These are phyloP conservation scores for Fusarium vanettenii DNA, from an alignment of 2,329 filamentous ascomycete genomes.

Conservation along the genomic window DNA sequence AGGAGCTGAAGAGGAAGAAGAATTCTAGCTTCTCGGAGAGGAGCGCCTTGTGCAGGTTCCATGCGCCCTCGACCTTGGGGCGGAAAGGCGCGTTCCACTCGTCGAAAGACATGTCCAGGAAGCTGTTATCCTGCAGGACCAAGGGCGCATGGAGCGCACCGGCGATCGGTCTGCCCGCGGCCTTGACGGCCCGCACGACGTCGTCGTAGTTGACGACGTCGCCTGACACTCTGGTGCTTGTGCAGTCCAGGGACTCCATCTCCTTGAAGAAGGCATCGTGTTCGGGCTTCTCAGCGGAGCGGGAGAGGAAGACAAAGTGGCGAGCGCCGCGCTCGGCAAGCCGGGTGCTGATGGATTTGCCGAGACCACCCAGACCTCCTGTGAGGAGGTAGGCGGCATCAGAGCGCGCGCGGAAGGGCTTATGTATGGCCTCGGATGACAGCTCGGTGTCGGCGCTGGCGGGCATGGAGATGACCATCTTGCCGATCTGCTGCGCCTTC, in stretches of 20 bases:
- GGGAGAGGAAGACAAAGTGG: conserved; percentile 9
- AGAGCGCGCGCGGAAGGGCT: not conserved
- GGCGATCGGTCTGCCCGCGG: too few relatives aligned
- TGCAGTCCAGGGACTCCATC: not conserved
- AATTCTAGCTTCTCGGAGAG: not conserved
- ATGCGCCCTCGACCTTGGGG: not conserved
- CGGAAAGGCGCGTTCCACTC: not conserved
- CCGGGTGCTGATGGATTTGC: conserved; percentile 2
- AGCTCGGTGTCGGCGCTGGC: not conserved
- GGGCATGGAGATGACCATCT: conserved; percentile 6
- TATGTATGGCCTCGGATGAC: not conserved
- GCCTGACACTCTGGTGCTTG: too few relatives aligned
- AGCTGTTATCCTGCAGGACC: not conserved
- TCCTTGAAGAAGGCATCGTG: not conserved
- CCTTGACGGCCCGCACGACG: too few relatives aligned
- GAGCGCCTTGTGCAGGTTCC: not conserved
- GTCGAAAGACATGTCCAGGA: not conserved
- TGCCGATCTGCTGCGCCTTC: conserved; percentile 11
- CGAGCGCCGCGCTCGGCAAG: conserved; percentile 13
- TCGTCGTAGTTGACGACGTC: too few relatives aligned
- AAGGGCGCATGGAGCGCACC: not conserved
- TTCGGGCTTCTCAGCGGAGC: conserved; percentile 2
- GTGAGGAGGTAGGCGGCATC: conserved; percentile 39
- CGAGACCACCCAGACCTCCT: conserved; percentile 17
- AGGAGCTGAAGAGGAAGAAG: conserved; percentile 4